A percentile compares a stretch with the other conserved stretches of the same genome.
These are phyloP conservation scores for Boletus reticuloceps DNA, from an alignment of 768 basidiomycete genomes.

Conservation along the genomic window DNA sequence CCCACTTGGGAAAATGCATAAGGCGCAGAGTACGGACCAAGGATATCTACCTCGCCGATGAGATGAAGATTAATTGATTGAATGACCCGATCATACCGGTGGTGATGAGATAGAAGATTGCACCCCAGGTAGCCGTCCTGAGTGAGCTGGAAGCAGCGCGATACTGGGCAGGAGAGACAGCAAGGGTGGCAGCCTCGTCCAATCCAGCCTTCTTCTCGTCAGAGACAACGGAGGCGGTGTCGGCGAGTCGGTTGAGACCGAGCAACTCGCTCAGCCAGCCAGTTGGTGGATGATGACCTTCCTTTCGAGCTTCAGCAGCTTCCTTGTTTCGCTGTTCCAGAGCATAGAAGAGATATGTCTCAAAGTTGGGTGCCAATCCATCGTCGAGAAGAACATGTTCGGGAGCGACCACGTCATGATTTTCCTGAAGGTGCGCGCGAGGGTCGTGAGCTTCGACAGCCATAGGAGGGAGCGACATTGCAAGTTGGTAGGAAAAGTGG, in stretches of 20 bases:
- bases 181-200: constrained; percentile 13
- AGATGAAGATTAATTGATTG: neutral
- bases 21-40: constrained; percentile 60
- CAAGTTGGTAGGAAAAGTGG: neutral
- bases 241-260: constrained; percentile 17
- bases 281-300: constrained; percentile 7
- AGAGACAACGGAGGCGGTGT: constrained; percentile 31
- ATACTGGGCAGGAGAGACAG: constrained; percentile 33
- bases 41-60: constrained; percentile 41
- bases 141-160: constrained; percentile 45
- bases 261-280: constrained; percentile 22
- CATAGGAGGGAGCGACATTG: constrained; percentile 22
- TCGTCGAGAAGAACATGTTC: constrained; percentile 17
- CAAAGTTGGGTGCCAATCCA: constrained; percentile 24
- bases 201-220: constrained; percentile 21
- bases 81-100: constrained; percentile 31
- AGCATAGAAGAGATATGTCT: constrained; percentile 32
- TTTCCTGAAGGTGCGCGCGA: constrained; percentile 10
- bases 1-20: constrained; percentile 59
- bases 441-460: constrained; percentile 17
- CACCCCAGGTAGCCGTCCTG: constrained; percentile 48
- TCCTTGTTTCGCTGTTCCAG: constrained; percentile 30
- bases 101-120: constrained; percentile 55
- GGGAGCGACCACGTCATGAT: neutral
- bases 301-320: constrained; percentile 16